Conservation (phyloP, 2,329 filamentous ascomycete genomes). For the Periconia macrospinosa region DNA sequence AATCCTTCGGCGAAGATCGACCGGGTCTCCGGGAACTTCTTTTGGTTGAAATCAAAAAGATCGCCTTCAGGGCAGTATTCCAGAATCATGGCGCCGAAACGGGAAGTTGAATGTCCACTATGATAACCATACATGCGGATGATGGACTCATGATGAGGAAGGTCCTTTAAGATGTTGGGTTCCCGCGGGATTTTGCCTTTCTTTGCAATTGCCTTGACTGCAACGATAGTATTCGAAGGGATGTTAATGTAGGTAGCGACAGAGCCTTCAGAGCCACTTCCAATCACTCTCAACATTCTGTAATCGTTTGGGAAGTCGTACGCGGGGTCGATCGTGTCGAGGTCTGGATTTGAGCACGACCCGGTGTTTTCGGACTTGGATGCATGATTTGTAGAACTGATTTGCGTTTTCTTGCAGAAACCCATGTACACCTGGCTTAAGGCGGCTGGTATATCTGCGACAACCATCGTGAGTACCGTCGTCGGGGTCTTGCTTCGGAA, state of each 20-base stretch:
- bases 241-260: constrained; percentile 11
- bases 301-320: constrained; percentile 3
- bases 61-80: constrained; percentile 18
- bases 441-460: no score
- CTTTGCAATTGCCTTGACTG: constrained; percentile 14
- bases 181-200: constrained; percentile 8
- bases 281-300: background rate
- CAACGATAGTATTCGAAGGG: constrained; percentile 6
- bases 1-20: constrained; percentile 12
- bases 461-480: no score
- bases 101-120: background rate
- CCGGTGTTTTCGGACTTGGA: background rate
- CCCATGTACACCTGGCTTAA: no score
- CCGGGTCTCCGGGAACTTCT: background rate
- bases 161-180: constrained; percentile 10
- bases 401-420: no score
- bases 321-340: background rate
- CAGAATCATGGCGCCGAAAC: constrained; percentile 10
- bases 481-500: no score
- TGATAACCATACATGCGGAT: constrained; percentile 10
- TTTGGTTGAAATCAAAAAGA: constrained; percentile 8
- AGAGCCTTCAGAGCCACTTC: constrained; percentile 10
- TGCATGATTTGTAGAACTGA: no score
- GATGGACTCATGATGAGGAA: constrained; percentile 15
- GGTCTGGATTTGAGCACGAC: background rate